Percentiles rank a stretch among this genome's conserved stretches.
Conservation (phyloP, 2,329 filamentous ascomycete species). For the Colletotrichum sp. region DNA sequence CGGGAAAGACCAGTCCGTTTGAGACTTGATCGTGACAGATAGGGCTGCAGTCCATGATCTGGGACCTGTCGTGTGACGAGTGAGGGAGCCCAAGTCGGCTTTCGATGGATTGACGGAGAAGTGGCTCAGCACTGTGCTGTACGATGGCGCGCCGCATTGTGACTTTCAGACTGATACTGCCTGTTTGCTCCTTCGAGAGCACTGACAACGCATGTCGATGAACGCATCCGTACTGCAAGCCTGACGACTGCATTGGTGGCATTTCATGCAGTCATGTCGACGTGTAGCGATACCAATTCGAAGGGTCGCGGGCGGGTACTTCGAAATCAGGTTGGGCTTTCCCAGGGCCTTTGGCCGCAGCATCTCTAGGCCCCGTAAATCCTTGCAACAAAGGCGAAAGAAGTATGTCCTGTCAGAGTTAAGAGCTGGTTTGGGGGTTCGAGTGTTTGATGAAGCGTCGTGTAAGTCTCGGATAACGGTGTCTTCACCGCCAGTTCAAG, state of each 20-base stretch:
- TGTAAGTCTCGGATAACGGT: not conserved
- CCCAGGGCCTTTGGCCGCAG: not conserved
- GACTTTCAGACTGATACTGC: not conserved
- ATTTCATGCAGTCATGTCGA: not conserved
- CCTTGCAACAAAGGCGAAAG: not conserved
- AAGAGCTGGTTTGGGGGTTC: not conserved
- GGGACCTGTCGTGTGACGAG: not conserved
- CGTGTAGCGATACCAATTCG: not conserved
- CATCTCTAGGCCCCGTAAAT: not conserved
- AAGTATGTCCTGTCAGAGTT: not conserved
- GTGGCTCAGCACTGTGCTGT: not conserved
- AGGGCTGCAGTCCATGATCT: slow-evolving; percentile 16
- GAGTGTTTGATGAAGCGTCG: not conserved
- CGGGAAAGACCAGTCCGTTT: not conserved
- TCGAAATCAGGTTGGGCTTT: not conserved
- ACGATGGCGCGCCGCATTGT: not conserved
- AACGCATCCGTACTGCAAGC: not conserved
- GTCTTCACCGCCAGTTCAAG: slow-evolving; percentile 12
- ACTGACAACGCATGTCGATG: not conserved
- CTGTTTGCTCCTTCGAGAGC: not conserved
- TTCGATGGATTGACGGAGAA: not conserved
- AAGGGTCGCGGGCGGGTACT: not conserved
- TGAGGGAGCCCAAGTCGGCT: not conserved
- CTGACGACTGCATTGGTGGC: not conserved
- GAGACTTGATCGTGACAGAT: not conserved